Base-by-base conservation (phyloP, 352 stramenopile species). In the Phytophthora quininea region DNA sequence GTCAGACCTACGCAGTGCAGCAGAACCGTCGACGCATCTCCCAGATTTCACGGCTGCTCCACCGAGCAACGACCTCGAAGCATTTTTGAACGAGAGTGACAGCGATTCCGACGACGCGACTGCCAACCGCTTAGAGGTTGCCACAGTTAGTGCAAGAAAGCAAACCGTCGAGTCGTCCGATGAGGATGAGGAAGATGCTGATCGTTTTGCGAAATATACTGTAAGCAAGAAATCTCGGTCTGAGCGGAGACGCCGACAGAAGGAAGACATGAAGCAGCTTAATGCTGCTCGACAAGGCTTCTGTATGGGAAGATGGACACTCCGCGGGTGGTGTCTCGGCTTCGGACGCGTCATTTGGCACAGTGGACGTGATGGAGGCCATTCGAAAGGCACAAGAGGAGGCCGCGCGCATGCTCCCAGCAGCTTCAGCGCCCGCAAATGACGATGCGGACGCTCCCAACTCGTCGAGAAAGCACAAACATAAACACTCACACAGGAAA, bases 381-480 rank as follows among this genome's bases (percentile, higher is more conserved):
- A 92, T 95, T 53, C 79, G 76, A 15, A 71, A 84, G 47, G 86
- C 86, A 0, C 73, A 93, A 48, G 73, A 90, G 59, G 84, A 90
- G 11, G 84, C 84, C 0, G 47, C 89, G 62, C 77, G 71, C 8
- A 92, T 94, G 86, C 64, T 94, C 3, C 61, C 70, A 8, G 47
- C 66, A 6, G 54, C 58, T 11, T 29, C 50, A 4, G n/a, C 42
- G 10, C 6, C 31, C 0, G 52, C 24, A 12, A 31, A 58, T 32
- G 58, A 54, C 46, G 57, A 65, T 5, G 7, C 38, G 1, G 54
- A 54, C 19, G 19, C 19, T 37, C 67, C 49, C 6, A 63, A 29
- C 32, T 72, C 56, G 3, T 64, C 52, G 31, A 77, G 58, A 19
- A 73, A 58, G 14, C 57, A 74, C 19, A 74, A 58, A 15, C 56